Percentiles rank a stretch among this genome's conserved stretches.
phyloP scores from a whole-genome alignment of 2,329 filamentous ascomycete species.

The Hymenoscyphus infarciens region DNA sequence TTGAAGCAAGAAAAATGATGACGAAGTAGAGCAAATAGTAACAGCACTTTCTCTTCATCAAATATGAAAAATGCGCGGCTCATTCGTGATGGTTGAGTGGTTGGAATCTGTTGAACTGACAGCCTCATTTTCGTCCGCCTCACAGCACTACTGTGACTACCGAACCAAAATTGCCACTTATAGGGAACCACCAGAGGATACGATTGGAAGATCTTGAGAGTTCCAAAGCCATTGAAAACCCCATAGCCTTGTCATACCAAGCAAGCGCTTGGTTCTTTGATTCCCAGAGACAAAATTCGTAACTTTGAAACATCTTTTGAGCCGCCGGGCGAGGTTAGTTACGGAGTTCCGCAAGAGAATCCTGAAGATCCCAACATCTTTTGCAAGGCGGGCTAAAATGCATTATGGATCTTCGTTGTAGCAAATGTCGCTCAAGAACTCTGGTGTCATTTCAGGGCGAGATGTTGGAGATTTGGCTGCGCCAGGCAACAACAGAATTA shows the following conservation, averaged over 20 bases:
- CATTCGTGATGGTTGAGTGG: background rate
- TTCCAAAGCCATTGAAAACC: background rate
- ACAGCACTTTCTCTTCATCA: background rate
- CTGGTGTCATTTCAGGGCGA: background rate
- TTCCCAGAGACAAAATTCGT: background rate
- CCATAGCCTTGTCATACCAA: background rate
- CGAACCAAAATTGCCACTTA: background rate
- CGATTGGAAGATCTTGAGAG: background rate
- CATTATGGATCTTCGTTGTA: background rate
- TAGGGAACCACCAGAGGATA: background rate
- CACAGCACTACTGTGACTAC: background rate
- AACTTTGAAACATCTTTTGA: background rate
- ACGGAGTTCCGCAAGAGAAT: background rate
- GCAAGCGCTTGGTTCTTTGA: background rate
- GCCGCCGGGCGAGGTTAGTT: background rate
- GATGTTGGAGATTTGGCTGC: no score
- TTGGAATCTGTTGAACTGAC: background rate
- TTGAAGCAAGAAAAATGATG: background rate
- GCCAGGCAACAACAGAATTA: background rate
- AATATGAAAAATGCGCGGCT: background rate
- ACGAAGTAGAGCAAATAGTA: background rate
- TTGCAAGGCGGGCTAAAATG: background rate
- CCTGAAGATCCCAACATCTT: background rate
- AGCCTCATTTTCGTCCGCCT: background rate
- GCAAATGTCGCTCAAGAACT: background rate